phyloP scores from a whole-genome alignment of 83 land plant genomes.

The Picea abies region DNA sequence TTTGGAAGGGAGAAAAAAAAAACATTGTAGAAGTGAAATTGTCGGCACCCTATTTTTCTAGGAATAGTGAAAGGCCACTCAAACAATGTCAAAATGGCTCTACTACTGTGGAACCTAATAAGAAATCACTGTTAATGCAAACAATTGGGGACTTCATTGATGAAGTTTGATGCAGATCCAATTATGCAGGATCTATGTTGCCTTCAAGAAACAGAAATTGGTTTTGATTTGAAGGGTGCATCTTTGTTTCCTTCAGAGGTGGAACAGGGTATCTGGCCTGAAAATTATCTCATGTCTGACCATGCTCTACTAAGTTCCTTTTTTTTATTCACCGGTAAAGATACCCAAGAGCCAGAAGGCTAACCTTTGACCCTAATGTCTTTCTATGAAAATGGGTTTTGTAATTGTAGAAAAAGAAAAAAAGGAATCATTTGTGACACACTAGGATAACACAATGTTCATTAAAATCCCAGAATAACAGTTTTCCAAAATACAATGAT shows the following conservation, averaged over 20 bases:
- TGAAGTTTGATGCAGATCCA: background rate
- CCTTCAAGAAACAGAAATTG: constrained; percentile 25
- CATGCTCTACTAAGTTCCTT: constrained; percentile 80
- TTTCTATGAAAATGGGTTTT: background rate
- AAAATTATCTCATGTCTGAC: constrained; percentile 78
- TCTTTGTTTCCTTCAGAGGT: constrained; percentile 80
- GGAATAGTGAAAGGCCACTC: background rate
- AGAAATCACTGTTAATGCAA: constrained; percentile 4
- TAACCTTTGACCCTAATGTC: background rate
- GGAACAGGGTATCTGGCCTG: constrained; percentile 87
- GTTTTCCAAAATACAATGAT: background rate
- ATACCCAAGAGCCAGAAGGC: background rate
- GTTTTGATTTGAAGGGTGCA: constrained; percentile 67
- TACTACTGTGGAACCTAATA: constrained; percentile 1
- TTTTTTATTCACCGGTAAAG: constrained; percentile 60
- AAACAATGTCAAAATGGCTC: background rate
- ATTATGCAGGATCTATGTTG: background rate
- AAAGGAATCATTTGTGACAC: too few relatives aligned
- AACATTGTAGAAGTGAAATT: background rate
- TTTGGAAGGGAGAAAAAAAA: background rate
- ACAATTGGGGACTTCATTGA: background rate
- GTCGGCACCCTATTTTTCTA: background rate
- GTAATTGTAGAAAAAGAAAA: too few relatives aligned
- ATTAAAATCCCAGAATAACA: too few relatives aligned
- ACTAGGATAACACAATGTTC: too few relatives aligned